These are phyloP conservation scores for Neurospora sp. DNA, from an alignment of 495 filamentous ascomycete species.

Conservation along the genomic window DNA sequence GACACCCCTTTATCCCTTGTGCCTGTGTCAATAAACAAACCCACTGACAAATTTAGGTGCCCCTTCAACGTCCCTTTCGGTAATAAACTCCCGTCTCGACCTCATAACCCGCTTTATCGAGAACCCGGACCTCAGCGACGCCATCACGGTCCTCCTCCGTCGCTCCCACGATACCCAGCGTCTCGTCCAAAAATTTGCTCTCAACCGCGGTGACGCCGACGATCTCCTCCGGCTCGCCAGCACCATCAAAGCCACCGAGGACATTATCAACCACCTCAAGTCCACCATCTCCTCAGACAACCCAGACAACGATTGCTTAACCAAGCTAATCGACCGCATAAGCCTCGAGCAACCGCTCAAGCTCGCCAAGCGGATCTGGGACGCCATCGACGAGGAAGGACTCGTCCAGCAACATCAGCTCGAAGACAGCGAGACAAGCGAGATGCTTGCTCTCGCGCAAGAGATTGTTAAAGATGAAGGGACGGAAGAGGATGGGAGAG, in stretches of 20 bases:
- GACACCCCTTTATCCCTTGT: constrained; percentile 3
- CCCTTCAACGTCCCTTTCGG: constrained; percentile 70
- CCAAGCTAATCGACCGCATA: constrained; percentile 48
- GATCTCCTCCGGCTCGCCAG: constrained; percentile 74
- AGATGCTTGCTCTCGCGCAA: constrained; percentile 58
- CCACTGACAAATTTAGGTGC: constrained; percentile 37
- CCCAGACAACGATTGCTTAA: constrained; percentile 30
- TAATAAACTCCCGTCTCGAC: constrained; percentile 74
- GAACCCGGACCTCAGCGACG: constrained; percentile 52
- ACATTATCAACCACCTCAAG: constrained; percentile 42
- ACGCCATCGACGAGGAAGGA: constrained; percentile 89
- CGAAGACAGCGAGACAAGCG: constrained; percentile 58
- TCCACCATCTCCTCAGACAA: constrained; percentile 6
- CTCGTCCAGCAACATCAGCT: constrained; percentile 66
- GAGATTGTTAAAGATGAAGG: constrained; percentile 50
- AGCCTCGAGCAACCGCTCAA: constrained; percentile 54
- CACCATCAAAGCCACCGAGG: constrained; percentile 68
- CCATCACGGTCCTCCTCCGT: constrained; percentile 55
- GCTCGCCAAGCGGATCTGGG: constrained; percentile 60
- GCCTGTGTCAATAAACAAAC: not conserved
- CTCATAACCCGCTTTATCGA: constrained; percentile 66
- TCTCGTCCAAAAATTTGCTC: constrained; percentile 82
- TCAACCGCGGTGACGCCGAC: constrained; percentile 88
- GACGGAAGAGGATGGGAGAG: constrained; percentile 23
- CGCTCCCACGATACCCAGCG: constrained; percentile 78